Base-by-base conservation (phyloP, 331 rosid species). In the Acacia pycnantha region DNA sequence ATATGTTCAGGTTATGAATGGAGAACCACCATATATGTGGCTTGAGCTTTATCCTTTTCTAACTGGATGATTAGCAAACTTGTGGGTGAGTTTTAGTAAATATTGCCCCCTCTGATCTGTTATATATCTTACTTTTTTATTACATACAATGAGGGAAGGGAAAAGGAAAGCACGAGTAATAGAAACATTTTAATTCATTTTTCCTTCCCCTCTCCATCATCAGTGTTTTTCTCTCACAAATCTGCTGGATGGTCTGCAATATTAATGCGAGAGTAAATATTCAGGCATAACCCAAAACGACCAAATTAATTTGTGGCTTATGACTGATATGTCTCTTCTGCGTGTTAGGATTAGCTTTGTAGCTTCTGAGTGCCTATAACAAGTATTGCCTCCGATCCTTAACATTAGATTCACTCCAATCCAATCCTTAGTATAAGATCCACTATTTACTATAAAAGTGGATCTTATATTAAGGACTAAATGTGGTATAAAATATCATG, bases 1-100 rank as follows among this genome's bases (percentile, higher is more conserved):
- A 37, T 18, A 51, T 82, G 81, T 58, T 82, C 77, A 53, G 78
- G 79, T 43, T 86, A 70, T 58, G 65, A 58, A 7, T 59, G 18
- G 8, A 11, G 33, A 59, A 41, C 15, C 13, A 22, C 18, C 40
- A 14, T 9, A 29, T 14, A 64, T 31, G 8, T 31, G 22, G 40
- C 19, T 14, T 65, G 31, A 14, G 22, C 40, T 64, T 64, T 64
- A 27, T 29, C 69, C 69, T 62, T 62, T 29, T 26, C 69, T 29
- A 31, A 65, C 22, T 31, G 70, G 43, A 59, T 13, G 21, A 27
- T 62, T 15, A 31, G 70, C 43, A 15, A 16, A 31, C 2, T 65
- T 15, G 70, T 59, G 66, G 70, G 43, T 27, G 41, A 29, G n/a
- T 65, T 31, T 29, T 16, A 31, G 41, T 16, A 29, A 4, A 65